Percentiles rank a stretch among this genome's conserved stretches.
Evolutionary conservation across 371 early-diverging fungal species (phyloP).

Genomic region (Mortierella sp.): DNA sequence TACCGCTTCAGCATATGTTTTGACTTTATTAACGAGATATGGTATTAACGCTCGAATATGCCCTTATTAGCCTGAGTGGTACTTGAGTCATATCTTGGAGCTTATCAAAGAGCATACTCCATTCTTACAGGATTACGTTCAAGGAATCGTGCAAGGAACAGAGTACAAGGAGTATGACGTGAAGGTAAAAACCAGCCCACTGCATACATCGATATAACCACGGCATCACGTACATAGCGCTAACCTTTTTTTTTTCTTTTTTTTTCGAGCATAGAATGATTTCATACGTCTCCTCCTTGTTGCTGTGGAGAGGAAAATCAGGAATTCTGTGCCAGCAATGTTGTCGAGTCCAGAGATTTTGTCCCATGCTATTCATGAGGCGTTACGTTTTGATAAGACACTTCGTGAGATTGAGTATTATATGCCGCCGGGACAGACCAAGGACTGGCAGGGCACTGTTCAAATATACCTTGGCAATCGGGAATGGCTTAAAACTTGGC

Average conservation of each 20-base stretch:
- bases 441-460: slow-evolving; percentile 61
- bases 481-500: slow-evolving; percentile 78
- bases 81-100: slow-evolving; percentile 77
- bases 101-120: slow-evolving; percentile 69
- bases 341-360: slow-evolving; percentile 71
- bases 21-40: background rate
- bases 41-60: slow-evolving; percentile 1
- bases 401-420: slow-evolving; percentile 78
- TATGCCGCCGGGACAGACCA: slow-evolving; percentile 54
- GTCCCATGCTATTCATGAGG: slow-evolving; percentile 81
- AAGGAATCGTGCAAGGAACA: slow-evolving; percentile 63
- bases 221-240: background rate
- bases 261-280: slow-evolving; percentile 64
- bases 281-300: slow-evolving; percentile 74
- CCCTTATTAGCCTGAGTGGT: slow-evolving; percentile 84
- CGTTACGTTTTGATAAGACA: slow-evolving; percentile 79
- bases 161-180: slow-evolving; percentile 60
- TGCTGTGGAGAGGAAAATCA: slow-evolving; percentile 75
- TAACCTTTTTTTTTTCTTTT: too few species aligned
- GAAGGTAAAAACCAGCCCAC: slow-evolving; percentile 53
- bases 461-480: slow-evolving; percentile 69
- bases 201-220: background rate
- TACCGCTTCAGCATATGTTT: background rate
- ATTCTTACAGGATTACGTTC: slow-evolving; percentile 70
- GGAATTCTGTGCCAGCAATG: slow-evolving; percentile 66